phyloP scores from a whole-genome alignment of 352 stramenopile species.

The Globisporangium mamillatum region DNA sequence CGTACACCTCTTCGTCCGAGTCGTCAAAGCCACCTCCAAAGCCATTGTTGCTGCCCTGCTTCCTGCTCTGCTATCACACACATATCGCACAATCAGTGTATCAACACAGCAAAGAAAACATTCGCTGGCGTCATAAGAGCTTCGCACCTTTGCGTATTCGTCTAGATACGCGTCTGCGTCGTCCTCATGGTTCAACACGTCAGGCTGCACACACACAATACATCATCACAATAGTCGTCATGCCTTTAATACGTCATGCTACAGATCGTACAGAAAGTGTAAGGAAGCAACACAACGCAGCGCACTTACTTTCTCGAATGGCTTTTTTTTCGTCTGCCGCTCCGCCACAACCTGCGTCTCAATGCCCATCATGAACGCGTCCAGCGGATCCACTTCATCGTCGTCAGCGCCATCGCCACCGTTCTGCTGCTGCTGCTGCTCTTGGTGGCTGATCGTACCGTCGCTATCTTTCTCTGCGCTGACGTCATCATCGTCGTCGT shows the following conservation, averaged over 20 bases:
- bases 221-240: background rate
- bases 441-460: background rate
- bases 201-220: constrained; percentile 3
- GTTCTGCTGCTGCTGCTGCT: background rate
- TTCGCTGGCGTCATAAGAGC: background rate
- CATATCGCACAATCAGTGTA: background rate
- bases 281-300: background rate
- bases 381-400: constrained; percentile 76
- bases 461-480: background rate
- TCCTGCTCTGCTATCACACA: constrained; percentile 27
- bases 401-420: constrained; percentile 20
- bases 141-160: constrained; percentile 16
- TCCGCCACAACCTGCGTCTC: constrained; percentile 57
- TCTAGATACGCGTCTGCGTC: constrained; percentile 29
- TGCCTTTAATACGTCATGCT: background rate
- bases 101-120: background rate
- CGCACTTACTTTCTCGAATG: constrained; percentile 33
- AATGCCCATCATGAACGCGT: constrained; percentile 86
- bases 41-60: constrained; percentile 22
- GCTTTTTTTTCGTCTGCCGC: constrained; percentile 26
- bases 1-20: constrained; percentile 81
- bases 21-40: constrained; percentile 24
- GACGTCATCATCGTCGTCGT: constrained; percentile 44
- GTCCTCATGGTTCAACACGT: constrained; percentile 22
- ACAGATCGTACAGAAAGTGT: no score